Evolutionary conservation across 768 basidiomycete species (phyloP).

Genomic region (Pleurotus citrinopileatus): DNA sequence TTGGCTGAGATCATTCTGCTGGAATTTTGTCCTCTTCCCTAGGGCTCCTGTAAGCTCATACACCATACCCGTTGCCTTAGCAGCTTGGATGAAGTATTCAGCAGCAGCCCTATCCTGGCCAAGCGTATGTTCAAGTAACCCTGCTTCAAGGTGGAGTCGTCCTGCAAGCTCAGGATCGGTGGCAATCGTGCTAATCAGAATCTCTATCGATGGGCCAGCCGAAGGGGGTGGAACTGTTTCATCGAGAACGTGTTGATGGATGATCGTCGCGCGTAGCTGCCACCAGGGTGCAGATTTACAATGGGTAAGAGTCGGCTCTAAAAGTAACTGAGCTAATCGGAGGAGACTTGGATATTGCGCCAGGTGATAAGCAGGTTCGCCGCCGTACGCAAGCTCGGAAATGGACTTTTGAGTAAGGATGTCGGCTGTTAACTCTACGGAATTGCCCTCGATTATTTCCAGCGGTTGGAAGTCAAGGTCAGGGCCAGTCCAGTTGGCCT

Average conservation of each 20-base stretch:
- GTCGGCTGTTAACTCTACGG: conserved; percentile 37
- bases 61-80: conserved; percentile 71
- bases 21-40: conserved; percentile 93
- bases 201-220: conserved; percentile 36
- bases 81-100: conserved; percentile 74
- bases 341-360: conserved; percentile 66
- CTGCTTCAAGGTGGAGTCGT: conserved; percentile 69
- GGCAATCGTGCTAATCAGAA: conserved; percentile 36
- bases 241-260: conserved; percentile 83
- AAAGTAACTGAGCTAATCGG: conserved; percentile 68
- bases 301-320: conserved; percentile 48
- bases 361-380: conserved; percentile 97
- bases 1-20: conserved; percentile 80
- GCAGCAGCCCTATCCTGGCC: conserved; percentile 76
- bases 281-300: conserved; percentile 69
- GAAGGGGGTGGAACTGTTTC: conserved; percentile 67
- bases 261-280: conserved; percentile 67
- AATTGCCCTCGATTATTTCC: conserved; percentile 30
- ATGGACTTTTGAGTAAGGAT: conserved; percentile 64
- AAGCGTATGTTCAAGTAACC: conserved; percentile 76
- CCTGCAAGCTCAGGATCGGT: conserved; percentile 65
- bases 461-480: conserved; percentile 59
- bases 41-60: conserved; percentile 92
- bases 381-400: conserved; percentile 74
- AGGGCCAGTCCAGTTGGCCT: conserved; percentile 97